phyloP scores from a whole-genome alignment of 306 rosid genomes.

The Rosa lucieae region DNA sequence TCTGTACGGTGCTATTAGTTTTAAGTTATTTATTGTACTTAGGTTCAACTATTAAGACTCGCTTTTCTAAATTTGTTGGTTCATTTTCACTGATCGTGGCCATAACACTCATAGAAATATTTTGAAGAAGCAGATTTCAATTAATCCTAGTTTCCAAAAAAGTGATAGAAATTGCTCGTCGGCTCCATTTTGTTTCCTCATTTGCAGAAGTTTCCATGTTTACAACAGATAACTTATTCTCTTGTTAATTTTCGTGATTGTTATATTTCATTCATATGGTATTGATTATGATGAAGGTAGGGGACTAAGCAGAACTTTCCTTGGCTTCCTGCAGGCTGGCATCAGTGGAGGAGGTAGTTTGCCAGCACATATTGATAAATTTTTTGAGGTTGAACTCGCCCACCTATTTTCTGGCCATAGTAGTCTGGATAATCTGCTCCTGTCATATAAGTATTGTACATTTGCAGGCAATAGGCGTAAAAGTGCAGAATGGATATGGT shows the following conservation, averaged over 20 bases:
- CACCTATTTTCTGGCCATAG: conserved; percentile 4
- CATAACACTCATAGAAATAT: neutral
- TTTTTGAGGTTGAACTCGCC: conserved; percentile 75
- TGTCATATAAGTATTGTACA: conserved; percentile 16
- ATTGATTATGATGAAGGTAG: conserved; percentile 22
- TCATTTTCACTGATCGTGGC: neutral
- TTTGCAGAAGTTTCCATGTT: neutral
- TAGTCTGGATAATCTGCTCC: conserved; percentile 1
- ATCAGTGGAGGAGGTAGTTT: conserved; percentile 94
- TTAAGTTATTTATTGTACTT: neutral
- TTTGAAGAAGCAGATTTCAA: neutral
- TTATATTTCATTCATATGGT: conserved; percentile 15
- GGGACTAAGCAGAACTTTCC: conserved; percentile 21
- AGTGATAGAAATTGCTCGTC: neutral
- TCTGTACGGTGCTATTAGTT: conserved; percentile 24
- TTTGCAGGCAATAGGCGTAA: conserved; percentile 83
- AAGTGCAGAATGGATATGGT: conserved; percentile 91
- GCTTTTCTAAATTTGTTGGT: neutral
- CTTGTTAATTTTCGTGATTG: neutral
- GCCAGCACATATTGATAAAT: conserved; percentile 69
- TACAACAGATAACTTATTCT: neutral
- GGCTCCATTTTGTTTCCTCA: neutral
- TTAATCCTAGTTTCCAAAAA: neutral
- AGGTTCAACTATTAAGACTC: neutral
- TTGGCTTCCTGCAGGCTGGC: conserved; percentile 74